Conservation (phyloP, 2,329 filamentous ascomycete species). For the Ophiostoma quercus region DNA sequence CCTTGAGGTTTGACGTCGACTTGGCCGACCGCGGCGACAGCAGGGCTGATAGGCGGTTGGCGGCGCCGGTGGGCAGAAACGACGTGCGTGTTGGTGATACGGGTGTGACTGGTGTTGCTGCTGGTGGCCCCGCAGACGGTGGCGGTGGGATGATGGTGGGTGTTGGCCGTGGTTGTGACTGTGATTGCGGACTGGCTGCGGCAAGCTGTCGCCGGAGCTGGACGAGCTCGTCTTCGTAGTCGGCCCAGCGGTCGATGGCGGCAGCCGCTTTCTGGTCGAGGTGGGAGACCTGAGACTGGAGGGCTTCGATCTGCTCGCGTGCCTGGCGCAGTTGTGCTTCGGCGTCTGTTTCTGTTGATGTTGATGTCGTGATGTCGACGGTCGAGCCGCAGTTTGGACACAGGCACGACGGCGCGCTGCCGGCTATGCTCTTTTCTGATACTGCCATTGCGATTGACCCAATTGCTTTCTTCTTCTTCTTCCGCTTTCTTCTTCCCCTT, state of each 20-base stretch:
- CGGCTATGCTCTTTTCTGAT: background rate
- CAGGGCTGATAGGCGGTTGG: slow-evolving; percentile 42
- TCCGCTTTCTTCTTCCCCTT: background rate
- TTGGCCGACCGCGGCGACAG: slow-evolving; percentile 41
- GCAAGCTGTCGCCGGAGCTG: slow-evolving; percentile 43
- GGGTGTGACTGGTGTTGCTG: slow-evolving; percentile 29
- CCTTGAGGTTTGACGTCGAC: slow-evolving; percentile 40
- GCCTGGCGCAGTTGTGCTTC: slow-evolving; percentile 44
- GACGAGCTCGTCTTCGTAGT: slow-evolving; percentile 74
- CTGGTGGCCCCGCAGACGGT: slow-evolving; percentile 28
- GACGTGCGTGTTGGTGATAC: slow-evolving; percentile 38
- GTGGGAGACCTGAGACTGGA: slow-evolving; percentile 64
- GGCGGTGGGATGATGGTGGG: slow-evolving; percentile 30
- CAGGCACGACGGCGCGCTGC: slow-evolving; percentile 16
- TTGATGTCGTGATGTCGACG: background rate
- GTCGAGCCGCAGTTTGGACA: slow-evolving; percentile 27
- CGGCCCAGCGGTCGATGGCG: slow-evolving; percentile 60
- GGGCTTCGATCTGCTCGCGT: slow-evolving; percentile 59
- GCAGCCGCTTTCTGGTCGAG: slow-evolving; percentile 67
- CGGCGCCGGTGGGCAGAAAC: slow-evolving; percentile 44
- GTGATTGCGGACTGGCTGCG: slow-evolving; percentile 16
- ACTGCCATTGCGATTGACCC: slow-evolving; percentile 10
- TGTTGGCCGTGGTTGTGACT: background rate
- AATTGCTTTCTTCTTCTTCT: background rate
- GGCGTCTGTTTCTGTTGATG: background rate